Base-by-base conservation (phyloP, 164 flowering plant species). In the Taxillus chinensis region DNA sequence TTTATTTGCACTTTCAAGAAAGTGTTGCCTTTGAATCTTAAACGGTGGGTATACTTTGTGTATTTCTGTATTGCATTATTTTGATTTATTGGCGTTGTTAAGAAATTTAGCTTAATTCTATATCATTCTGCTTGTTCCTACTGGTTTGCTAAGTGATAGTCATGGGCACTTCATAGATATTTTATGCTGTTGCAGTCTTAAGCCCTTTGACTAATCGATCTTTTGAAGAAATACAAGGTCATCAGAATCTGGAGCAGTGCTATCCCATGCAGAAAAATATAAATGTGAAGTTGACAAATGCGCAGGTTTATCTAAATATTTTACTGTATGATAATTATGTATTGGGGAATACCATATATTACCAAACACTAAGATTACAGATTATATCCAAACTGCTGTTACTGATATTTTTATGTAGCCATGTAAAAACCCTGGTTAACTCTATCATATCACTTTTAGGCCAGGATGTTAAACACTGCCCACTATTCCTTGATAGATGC, bases 181-280 rank as follows among this genome's bases (percentile, higher is more conserved):
- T 39, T 15, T 69, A 39, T 67, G 4, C 46, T 76, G 41, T 67
- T 81, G 78, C 82, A 87, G 92, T 64, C 55, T 59, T 79, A 41
- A 63, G 57, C 61, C 56, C 75, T 50, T 48, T 78, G 40, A 63
- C 75, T 9, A 82, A 87, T 77, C 79, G 62, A 45, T 79, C 92
- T 65, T 55, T 75, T 67, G 78, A 70, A 63, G 79, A 64, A 62
- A 55, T 68, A 2, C 65, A 71, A 64, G 76, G 62, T 74, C 75
- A 73, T 63, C 80, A 75, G 64, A 74, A 62, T 62, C 61, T 56
- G 71, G 98, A 83, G 73, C 80, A 68, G 61, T 93, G 98, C 80
- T 80, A 77, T 73, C 84, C 79, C 37, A 73, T 90, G 83, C 83
- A 81, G 78, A 79, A 73, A 76, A 74, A 75, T 62, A 75, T 86